Percentiles rank a stretch among this genome's conserved stretches.
These are phyloP conservation scores for Calonectria pseudoreteaudii DNA, from an alignment of 2,329 filamentous ascomycete genomes.

Conservation along the genomic window DNA sequence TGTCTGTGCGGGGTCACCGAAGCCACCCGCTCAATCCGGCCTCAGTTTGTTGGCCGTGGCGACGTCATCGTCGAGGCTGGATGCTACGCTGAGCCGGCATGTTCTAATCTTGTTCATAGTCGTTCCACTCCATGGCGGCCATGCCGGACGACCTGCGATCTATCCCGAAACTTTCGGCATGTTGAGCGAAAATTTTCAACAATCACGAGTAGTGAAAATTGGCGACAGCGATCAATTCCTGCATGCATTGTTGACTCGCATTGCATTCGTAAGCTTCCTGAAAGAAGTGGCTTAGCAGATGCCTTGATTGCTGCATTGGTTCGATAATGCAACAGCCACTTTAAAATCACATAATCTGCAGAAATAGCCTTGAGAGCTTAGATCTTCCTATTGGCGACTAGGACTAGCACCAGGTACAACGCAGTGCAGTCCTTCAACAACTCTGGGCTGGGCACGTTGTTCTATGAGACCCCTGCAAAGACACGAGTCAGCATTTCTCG, in stretches of 20 bases:
- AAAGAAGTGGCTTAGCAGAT: neutral
- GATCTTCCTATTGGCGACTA: neutral
- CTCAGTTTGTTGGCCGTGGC: constrained; percentile 15
- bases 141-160: neutral
- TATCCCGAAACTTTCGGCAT: neutral
- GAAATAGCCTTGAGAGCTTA: neutral
- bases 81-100: constrained; percentile 7
- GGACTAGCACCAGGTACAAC: neutral
- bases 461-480: neutral
- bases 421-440: neutral
- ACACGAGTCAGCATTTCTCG: neutral
- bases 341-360: neutral
- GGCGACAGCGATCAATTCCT: neutral
- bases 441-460: neutral
- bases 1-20: constrained; percentile 35
- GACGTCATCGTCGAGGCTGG: constrained; percentile 41
- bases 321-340: neutral
- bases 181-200: neutral
- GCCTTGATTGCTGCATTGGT: neutral
- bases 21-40: constrained; percentile 32
- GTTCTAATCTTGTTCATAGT: neutral
- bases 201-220: neutral
- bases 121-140: neutral
- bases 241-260: neutral
- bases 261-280: neutral